Evolutionary conservation across 2,329 filamentous ascomycete species (phyloP).

Genomic region (Hymenoscyphus fraxineus): DNA sequence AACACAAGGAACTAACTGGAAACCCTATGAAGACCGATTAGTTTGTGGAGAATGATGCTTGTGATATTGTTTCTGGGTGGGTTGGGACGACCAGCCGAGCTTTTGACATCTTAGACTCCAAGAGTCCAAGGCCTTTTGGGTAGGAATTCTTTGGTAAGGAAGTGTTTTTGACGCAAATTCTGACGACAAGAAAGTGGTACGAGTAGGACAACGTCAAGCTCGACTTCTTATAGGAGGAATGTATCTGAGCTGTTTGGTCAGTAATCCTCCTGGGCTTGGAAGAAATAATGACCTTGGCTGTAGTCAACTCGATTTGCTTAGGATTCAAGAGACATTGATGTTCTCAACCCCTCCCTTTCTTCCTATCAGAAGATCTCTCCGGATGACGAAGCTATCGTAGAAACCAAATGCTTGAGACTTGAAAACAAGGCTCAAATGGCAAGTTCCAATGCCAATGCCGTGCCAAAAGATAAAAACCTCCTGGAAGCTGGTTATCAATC

Average conservation of each 20-base stretch:
- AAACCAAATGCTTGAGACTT: background rate
- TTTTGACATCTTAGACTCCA: no score
- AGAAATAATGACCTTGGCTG: background rate
- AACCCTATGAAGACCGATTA: no score
- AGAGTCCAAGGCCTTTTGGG: no score
- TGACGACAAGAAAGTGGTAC: no score
- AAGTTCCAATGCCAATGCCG: background rate
- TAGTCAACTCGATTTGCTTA: background rate
- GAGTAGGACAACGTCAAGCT: no score
- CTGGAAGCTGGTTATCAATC: background rate
- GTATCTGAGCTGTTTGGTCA: background rate
- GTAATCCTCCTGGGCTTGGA: background rate
- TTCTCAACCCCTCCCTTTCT: background rate
- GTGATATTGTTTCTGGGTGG: no score
- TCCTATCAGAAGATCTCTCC: background rate
- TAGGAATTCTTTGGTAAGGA: no score
- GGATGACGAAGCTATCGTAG: background rate
- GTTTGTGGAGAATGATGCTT: no score
- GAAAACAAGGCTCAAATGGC: background rate
- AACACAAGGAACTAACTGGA: no score
- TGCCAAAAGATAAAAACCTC: background rate
- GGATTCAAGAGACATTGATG: background rate
- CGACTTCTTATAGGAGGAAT: no score
- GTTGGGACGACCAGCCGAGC: no score
- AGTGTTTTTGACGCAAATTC: no score